Base-by-base conservation (phyloP, 768 basidiomycete species). In the Imleria badia region DNA sequence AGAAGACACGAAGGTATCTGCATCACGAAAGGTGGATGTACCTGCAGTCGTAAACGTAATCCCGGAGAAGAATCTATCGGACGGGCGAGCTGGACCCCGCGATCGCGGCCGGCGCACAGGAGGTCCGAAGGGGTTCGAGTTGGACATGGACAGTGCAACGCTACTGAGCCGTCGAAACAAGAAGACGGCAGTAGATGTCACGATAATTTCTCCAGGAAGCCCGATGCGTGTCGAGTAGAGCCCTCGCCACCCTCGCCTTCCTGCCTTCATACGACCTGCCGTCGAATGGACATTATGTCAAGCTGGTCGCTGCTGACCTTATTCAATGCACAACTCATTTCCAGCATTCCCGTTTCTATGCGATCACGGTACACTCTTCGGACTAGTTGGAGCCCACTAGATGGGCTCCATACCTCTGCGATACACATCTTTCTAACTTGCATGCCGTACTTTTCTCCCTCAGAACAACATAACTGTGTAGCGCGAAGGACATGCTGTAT, bases 71-170 rank as follows among this genome's bases (percentile, higher is more conserved):
- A 58, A 49, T 26, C 11, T 72, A 36, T 81, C 81, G 64, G 87
- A 85, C 35, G 87, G 87, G 2, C 78, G 87, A 34, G 88, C 87
- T 0, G 88, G 88, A n/a, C 76, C 77, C 54, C 72, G 87, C n/a
- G 88, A 89, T 70, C 76, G 68, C 6, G 82, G 80, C 34, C 67
- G 70, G 46, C 64, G 74, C 26, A 29, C 58, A 26, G 58, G 66
- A 46, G 63, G 64, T 23, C 45, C 52, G 35, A 67, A 55, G 33
- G 76, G 67, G 10, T 99, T 99, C 65, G 91, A 98, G 67, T 80
- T 99, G 52, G 89, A 94, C 66, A 73, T 99, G 48, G 83, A 89
- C 61, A 85, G 80, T 54, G 92, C 97, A 22, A 98, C 96, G 4
- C 72, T 98, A 1, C 78, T 98, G 7, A 93, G 90, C 13, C 73